Base-by-base conservation (phyloP, 2,329 filamentous ascomycete species). In the Dothistroma pini region DNA sequence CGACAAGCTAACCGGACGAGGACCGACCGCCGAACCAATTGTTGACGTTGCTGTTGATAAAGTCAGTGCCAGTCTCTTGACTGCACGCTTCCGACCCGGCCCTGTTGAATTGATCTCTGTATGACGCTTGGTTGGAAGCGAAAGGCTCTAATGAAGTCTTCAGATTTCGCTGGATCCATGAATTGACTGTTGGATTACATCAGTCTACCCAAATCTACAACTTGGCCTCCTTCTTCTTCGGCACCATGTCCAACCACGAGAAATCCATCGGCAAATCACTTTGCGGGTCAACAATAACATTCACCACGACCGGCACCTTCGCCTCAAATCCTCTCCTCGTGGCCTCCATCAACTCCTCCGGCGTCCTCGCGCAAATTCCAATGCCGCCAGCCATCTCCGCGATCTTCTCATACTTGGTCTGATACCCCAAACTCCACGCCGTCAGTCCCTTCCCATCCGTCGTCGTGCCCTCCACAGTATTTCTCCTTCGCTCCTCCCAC, bases 361-460 rank as follows among this genome's bases (percentile, higher is more conserved):
- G 77, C 14, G 77, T 82, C 47, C 80, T 73, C 2, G 81, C 82
- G 58, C 83, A 74, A 64, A 76, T 82, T 2, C 83, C 83, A 56
- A 77, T 76, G 1, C 83, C 83, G 8, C 83, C 83, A 60, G 80
- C 81, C 74, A 81, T 82, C 57, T 82, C 78, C 1, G 82, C 82
- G 47, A 85, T 70, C 67, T 80, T 81, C 68, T 85, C 79, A 68
- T 85, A 86, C 16, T 78, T 72, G 0, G 81, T 82, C 69, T 85
- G 80, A 66, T 80, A 85, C 1, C 81, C 77, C 7, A 72, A 65
- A n/a, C 66, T 67, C 69, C 35, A 85, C 68, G 71, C 79, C 80
- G 10, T 81, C 79, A 61, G 78, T 78, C 58, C 82, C 72, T 56
- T 83, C 69, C 14, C 75, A 70, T 62, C 72, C 65, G 56, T 74